These are phyloP conservation scores for Phialemoniopsis sp. DNA, from an alignment of 2,329 filamentous ascomycete species.

Conservation along the genomic window DNA sequence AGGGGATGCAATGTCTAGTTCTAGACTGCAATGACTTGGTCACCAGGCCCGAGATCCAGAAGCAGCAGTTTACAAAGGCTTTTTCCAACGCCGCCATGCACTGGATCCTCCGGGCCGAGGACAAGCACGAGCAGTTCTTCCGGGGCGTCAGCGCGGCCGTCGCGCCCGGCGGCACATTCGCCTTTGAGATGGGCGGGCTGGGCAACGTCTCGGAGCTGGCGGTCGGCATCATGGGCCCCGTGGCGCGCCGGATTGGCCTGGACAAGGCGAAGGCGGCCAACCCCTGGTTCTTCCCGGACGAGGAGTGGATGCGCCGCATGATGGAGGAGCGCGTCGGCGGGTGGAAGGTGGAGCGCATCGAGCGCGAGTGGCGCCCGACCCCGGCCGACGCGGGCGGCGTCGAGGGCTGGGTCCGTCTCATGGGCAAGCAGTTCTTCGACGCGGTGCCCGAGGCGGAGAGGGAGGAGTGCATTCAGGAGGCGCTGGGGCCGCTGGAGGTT, in stretches of 20 bases:
- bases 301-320: constrained; percentile 46
- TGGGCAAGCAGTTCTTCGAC: constrained; percentile 57
- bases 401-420: constrained; percentile 62
- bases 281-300: constrained; percentile 72
- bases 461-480: constrained; percentile 49
- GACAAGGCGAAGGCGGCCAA: constrained; percentile 41
- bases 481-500: constrained; percentile 47
- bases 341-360: constrained; percentile 45
- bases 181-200: constrained; percentile 69
- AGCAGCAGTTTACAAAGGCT: constrained; percentile 43
- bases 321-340: constrained; percentile 39
- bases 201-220: constrained; percentile 65
- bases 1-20: constrained; percentile 22
- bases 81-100: constrained; percentile 67
- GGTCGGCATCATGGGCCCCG: constrained; percentile 48
- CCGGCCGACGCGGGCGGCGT: constrained; percentile 53
- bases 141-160: constrained; percentile 45
- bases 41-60: constrained; percentile 26
- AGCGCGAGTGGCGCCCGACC: constrained; percentile 64
- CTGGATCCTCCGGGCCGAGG: constrained; percentile 53
- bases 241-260: constrained; percentile 47
- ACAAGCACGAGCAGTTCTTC: constrained; percentile 48
- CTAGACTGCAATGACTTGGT: constrained; percentile 39
- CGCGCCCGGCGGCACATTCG: constrained; percentile 50
- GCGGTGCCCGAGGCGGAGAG: constrained; percentile 39